These are phyloP conservation scores for Suillus paluster DNA, from an alignment of 768 basidiomycete genomes.

Conservation along the genomic window DNA sequence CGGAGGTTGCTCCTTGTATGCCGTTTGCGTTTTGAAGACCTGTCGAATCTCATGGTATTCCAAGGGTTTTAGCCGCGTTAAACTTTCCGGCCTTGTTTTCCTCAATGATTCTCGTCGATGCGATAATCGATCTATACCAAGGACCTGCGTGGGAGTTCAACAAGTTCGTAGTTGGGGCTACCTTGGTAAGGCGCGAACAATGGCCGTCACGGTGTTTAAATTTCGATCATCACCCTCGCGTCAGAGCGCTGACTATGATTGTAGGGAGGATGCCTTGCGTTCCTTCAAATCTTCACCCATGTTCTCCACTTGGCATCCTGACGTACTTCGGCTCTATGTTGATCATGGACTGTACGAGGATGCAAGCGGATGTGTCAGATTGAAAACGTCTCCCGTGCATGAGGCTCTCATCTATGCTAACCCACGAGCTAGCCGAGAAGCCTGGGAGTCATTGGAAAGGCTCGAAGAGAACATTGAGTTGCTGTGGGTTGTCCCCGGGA, in stretches of 20 bases:
- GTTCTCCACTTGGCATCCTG: too few species aligned
- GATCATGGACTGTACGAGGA: slow-evolving; percentile 53
- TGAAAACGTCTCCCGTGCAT: slow-evolving; percentile 70
- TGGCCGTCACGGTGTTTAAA: slow-evolving; percentile 62
- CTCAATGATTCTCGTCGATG: slow-evolving; percentile 76
- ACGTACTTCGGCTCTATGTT: slow-evolving; percentile 49
- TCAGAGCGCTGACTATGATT: not conserved
- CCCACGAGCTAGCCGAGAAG: slow-evolving; percentile 23
- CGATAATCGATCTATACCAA: slow-evolving; percentile 52
- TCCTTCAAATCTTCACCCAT: too few species aligned
- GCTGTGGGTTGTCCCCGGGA: slow-evolving; percentile 30
- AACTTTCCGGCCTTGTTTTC: slow-evolving; percentile 68
- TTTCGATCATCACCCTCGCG: not conserved
- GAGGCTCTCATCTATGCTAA: slow-evolving; percentile 69
- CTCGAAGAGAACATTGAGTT: slow-evolving; percentile 31
- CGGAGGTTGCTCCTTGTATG: slow-evolving; percentile 78
- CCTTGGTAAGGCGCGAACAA: slow-evolving; percentile 58
- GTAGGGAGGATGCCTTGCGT: not conserved
- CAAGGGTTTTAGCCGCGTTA: slow-evolving; percentile 67
- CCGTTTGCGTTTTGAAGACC: slow-evolving; percentile 16
- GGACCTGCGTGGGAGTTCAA: not conserved
- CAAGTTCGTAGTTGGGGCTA: slow-evolving; percentile 38
- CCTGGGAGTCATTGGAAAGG: slow-evolving; percentile 29
- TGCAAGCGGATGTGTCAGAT: slow-evolving; percentile 44
- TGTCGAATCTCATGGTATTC: slow-evolving; percentile 3